Base-by-base conservation (phyloP, 2,329 filamentous ascomycete species). In the Elsinoe perseae region DNA sequence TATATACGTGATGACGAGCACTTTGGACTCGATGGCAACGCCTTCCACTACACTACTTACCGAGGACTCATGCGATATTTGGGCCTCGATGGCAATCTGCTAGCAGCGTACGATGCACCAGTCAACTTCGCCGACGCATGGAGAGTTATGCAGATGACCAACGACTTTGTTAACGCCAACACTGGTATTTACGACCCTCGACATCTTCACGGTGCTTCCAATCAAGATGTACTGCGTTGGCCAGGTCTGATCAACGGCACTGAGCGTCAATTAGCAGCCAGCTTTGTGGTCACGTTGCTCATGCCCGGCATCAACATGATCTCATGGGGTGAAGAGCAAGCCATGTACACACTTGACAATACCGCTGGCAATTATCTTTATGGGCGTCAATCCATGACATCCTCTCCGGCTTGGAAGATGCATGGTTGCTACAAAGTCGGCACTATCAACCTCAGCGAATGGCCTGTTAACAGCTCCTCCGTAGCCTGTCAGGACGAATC, bases 191-290 rank as follows among this genome's bases (percentile, higher is more conserved):
- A 83, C 59, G 82, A 85, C 61, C 82, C 82, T 2, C 76, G 82
- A 1, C 82, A 85, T 64, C 77, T 85, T 75, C 84, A 79, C 63
- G 82, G 82, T 50, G 76, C 78, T 1, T 82, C 81, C 5, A 85
- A 85, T 63, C 82, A 85, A 68, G 82, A 85, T 64, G 80, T 85
- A 6, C 81, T 85, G 62, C 75, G 81, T 32, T 85, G 82, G 82
- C 81, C 81, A 7, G 75, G 79, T 8, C 71, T 85, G 21, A 70
- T 72, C 34, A 75, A 80, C 57, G 82, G 82, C 3, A 78, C 78
- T 0, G 73, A 83, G 62, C 74, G 79, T 43, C 77, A 81, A 64
- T 69, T 84, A 5, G 67, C 84, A 3, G 82, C 75, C 4, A 71
- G 79, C 14, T 84, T 81, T 62, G 74, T 85, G 43, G 80, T 79